These are phyloP conservation scores for Salinomyces thailandicus DNA, from an alignment of 2,329 filamentous ascomycete genomes.

Conservation along the genomic window DNA sequence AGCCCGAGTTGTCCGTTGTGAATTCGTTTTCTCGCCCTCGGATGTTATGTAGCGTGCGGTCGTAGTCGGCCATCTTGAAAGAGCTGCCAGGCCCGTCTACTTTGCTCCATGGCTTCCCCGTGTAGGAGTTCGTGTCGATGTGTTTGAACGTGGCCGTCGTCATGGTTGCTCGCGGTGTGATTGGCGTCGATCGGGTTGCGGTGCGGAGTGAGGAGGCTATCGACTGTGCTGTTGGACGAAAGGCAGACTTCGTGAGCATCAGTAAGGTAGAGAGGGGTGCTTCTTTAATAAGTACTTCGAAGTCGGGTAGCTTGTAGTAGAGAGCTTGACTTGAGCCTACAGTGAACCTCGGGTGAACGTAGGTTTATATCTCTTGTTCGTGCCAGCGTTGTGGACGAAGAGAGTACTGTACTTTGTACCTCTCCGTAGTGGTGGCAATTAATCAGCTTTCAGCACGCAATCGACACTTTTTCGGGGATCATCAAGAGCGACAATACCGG, in stretches of 20 bases:
- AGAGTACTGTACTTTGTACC: too few species aligned
- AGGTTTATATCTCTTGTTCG: too few species aligned
- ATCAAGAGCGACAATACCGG: too few species aligned
- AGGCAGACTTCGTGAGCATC: neutral
- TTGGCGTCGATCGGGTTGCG: neutral
- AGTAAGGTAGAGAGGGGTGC: too few species aligned
- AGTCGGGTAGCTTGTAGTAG: too few species aligned
- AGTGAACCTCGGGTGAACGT: too few species aligned
- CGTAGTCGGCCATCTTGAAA: conserved; percentile 38
- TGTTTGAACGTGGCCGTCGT: conserved; percentile 51
- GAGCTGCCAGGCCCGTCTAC: conserved; percentile 51
- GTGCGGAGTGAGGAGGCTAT: neutral
- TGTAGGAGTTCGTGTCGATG: conserved; percentile 44
- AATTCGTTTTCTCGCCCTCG: conserved; percentile 43
- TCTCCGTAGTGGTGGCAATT: too few species aligned
- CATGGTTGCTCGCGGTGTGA: conserved; percentile 37
- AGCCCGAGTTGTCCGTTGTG: conserved; percentile 48
- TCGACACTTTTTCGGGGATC: too few species aligned
- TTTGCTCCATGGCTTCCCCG: conserved; percentile 51
- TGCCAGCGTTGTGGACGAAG: too few species aligned
- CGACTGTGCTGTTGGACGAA: neutral
- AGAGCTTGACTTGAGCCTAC: too few species aligned
- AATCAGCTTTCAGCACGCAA: too few species aligned
- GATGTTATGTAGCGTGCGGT: conserved; percentile 44
- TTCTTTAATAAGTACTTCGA: too few species aligned